phyloP scores from a whole-genome alignment of 2,329 filamentous ascomycete species.

The Apiospora aurea region DNA sequence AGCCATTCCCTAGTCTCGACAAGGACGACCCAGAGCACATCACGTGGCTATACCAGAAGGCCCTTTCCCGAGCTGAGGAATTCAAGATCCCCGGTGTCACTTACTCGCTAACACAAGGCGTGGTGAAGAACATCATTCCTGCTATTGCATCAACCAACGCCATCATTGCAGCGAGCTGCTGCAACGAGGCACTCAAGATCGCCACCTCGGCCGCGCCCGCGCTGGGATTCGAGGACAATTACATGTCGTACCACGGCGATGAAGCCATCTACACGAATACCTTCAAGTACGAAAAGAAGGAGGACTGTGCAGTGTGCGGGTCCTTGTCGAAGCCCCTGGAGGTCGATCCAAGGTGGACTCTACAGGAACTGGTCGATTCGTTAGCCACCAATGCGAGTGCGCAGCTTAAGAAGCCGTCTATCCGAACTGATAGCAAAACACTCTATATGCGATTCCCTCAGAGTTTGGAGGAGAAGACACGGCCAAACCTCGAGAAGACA shows the following conservation, averaged over 20 bases:
- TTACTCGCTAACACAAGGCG: slow-evolving; percentile 94
- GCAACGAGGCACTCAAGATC: slow-evolving; percentile 96
- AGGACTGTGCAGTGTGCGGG: slow-evolving; percentile 94
- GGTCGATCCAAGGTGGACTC: slow-evolving; percentile 73
- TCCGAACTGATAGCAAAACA: slow-evolving; percentile 80
- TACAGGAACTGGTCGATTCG: slow-evolving; percentile 85
- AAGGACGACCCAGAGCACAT: slow-evolving; percentile 97
- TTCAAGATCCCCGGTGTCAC: slow-evolving; percentile 94
- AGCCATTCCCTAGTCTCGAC: slow-evolving; percentile 84
- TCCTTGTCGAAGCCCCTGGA: slow-evolving; percentile 78
- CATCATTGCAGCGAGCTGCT: slow-evolving; percentile 93
- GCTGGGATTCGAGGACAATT: slow-evolving; percentile 81
- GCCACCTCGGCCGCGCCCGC: slow-evolving; percentile 82
- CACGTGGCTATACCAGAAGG: slow-evolving; percentile 92
- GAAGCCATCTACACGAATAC: slow-evolving; percentile 97
- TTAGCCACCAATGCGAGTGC: slow-evolving; percentile 84
- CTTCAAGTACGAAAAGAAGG: slow-evolving; percentile 92
- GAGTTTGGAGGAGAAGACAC: slow-evolving; percentile 82
- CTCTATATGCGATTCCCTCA: slow-evolving; percentile 89
- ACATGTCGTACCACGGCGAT: slow-evolving; percentile 99
- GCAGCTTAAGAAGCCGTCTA: slow-evolving; percentile 91
- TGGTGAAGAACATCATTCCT: slow-evolving; percentile 99
- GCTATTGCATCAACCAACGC: slow-evolving; percentile 98
- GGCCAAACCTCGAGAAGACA: slow-evolving; percentile 81
- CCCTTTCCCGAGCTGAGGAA: slow-evolving; percentile 79